Evolutionary conservation across 345 rosid genomes (phyloP).

Genomic region (Zanthoxylum bungeanum): DNA sequence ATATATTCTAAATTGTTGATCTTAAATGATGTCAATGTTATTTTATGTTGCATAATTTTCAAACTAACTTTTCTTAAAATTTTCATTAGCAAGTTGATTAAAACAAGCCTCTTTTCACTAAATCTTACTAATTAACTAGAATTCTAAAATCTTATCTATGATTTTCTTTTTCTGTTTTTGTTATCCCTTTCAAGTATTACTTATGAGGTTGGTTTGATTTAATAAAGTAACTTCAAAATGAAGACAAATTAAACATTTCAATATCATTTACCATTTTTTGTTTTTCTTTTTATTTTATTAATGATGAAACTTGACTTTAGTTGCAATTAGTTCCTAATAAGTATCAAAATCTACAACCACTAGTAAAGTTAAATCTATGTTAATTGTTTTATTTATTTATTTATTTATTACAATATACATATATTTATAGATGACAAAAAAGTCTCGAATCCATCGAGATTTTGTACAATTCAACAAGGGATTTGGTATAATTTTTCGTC

Average conservation of each 20-base stretch:
- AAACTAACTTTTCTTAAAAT: background rate
- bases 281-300: background rate
- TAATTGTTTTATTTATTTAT: too few species aligned
- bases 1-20: too few species aligned
- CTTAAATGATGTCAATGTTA: background rate
- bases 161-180: background rate
- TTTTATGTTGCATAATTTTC: conserved; percentile 2
- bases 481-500: too few species aligned
- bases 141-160: background rate
- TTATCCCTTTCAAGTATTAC: background rate
- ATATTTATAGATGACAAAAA: too few species aligned
- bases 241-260: background rate
- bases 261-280: background rate
- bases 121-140: background rate
- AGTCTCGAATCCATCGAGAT: too few species aligned
- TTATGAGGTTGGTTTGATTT: background rate
- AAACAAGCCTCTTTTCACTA: background rate
- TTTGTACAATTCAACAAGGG: too few species aligned
- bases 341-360: background rate
- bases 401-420: too few species aligned
- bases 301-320: background rate
- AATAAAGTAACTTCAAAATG: background rate
- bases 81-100: background rate
- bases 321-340: background rate
- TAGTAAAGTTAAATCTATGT: too few species aligned